phyloP scores from a whole-genome alignment of 805 yeast genomes.

The Myxozyma udenii region DNA sequence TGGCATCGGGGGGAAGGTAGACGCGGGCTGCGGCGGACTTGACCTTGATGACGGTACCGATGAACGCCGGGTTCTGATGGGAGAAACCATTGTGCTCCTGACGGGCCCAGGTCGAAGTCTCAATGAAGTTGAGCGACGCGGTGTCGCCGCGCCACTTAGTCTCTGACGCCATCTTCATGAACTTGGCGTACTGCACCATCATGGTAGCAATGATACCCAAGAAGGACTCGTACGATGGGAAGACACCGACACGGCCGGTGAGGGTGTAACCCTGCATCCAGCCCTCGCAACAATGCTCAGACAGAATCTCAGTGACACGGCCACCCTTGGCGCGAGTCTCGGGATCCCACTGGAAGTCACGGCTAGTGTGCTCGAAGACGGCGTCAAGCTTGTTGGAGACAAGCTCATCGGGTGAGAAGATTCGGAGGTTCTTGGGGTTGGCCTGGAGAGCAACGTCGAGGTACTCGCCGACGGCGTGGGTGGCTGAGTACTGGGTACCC shows the following conservation, averaged over 20 bases:
- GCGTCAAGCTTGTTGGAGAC: conserved; percentile 31
- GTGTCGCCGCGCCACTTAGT: conserved; percentile 26
- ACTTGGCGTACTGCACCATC: conserved; percentile 31
- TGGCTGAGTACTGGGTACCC: conserved; percentile 25
- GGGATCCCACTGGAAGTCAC: conserved; percentile 28
- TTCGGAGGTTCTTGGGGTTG: conserved; percentile 23
- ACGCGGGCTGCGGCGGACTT: conserved; percentile 29
- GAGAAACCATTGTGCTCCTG: conserved; percentile 33
- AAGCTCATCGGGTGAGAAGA: conserved; percentile 31
- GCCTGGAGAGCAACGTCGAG: conserved; percentile 19
- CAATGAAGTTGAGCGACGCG: conserved; percentile 29
- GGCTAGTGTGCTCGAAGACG: conserved; percentile 25
- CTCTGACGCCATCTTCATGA: conserved; percentile 30
- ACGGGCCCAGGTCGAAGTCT: conserved; percentile 30
- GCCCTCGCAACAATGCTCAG: conserved; percentile 31
- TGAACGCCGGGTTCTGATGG: conserved; percentile 30
- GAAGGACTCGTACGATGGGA: conserved; percentile 31
- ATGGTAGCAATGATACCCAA: conserved; percentile 29
- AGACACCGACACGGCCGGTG: conserved; percentile 30
- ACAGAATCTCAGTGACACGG: conserved; percentile 30
- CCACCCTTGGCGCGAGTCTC: conserved; percentile 26
- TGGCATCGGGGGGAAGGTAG: conserved; percentile 31
- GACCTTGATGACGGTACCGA: conserved; percentile 28
- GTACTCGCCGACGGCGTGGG: conserved; percentile 24
- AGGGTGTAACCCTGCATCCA: conserved; percentile 31